Evolutionary conservation across 2,329 filamentous ascomycete species (phyloP), one percentile per base, ranked within the genome.

Genomic region (Sclerotinia borealis): DNA sequence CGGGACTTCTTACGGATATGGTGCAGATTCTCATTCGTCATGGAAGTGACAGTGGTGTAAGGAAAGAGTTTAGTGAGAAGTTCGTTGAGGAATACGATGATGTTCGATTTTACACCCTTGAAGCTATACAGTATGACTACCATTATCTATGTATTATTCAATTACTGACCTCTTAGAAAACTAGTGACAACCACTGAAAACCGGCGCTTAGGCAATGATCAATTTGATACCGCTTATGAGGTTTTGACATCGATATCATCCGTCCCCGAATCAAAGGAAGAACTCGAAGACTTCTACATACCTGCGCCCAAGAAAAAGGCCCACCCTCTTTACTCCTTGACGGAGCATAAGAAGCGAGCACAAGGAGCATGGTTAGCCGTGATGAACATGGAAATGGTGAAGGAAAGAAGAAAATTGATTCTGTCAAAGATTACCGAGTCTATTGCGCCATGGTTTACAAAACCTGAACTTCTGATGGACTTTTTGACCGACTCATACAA

Each of bases 401-500:
- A 87, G 67, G 83, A 89, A 19, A 89, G 96, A 74, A 87, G 90
- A 59, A 98, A 98, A 75, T 80, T 81, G 55, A 82, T 96, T 2
- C 81, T 99, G 54, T 83, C 85, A 65, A 83, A 89, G 66, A 88
- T 96, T 77, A 87, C 91, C 2, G 84, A 85, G 48, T 86, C 86
- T 39, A 91, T 97, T 69, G 89, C 90, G 29, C 93, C 93, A 0
- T 96, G 92, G 90, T 96, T 98, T 76, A 83, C 81, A 54, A 90
- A 92, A 66, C 89, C 92, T 1, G 93, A 98, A 73, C 82, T 96
- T 47, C 83, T 99, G 39, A 92, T 96, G 82, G 95, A 99, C 78
- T 99, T 98, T 76, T 79, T 99, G 62, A 96, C 92, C n/a, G 91
- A 95, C 77, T 96, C 88, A 36, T 98, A 96, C 78, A 84, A 97